Evolutionary conservation across 1,284 basidiomycete genomes (phyloP).

Genomic region (Ustilago bromivora): DNA sequence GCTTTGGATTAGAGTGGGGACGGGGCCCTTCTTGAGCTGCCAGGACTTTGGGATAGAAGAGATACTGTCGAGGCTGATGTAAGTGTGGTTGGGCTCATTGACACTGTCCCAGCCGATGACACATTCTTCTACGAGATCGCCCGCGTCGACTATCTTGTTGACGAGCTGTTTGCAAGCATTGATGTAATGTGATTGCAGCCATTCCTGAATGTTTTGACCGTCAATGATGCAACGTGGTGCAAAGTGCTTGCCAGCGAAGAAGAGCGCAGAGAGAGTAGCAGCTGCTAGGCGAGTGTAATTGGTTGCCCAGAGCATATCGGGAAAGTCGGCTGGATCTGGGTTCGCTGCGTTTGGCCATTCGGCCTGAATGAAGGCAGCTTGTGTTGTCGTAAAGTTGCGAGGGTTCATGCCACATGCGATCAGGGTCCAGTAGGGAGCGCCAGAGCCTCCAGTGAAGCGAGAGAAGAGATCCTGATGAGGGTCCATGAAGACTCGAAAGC

Average conservation of each 20-base stretch:
- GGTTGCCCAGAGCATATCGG: conserved; percentile 95
- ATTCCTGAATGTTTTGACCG: conserved; percentile 92
- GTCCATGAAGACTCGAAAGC: conserved; percentile 94
- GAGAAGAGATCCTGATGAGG: conserved; percentile 98
- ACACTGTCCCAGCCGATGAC: conserved; percentile 96
- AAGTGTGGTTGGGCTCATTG: conserved; percentile 92
- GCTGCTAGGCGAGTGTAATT: conserved; percentile 90
- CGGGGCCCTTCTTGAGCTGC: conserved; percentile 81
- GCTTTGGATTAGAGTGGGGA: conserved; percentile 86
- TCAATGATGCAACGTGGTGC: conserved; percentile 93
- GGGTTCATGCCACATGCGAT: conserved; percentile 92
- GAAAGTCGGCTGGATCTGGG: conserved; percentile 80
- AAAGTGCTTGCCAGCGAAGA: conserved; percentile 89
- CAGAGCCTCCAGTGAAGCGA: conserved; percentile 93
- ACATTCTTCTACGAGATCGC: conserved; percentile 83
- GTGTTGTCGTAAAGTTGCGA: conserved; percentile 83
- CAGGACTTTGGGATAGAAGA: conserved; percentile 64
- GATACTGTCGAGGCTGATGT: conserved; percentile 80
- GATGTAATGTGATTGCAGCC: conserved; percentile 86
- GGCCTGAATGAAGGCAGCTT: conserved; percentile 86
- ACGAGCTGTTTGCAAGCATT: conserved; percentile 82
- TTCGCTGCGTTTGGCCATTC: conserved; percentile 80
- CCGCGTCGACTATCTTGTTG: conserved; percentile 78
- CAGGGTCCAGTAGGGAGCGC: conserved; percentile 94
- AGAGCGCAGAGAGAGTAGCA: conserved; percentile 92